Conservation (phyloP, 176 grass and related monocot genomes). For the Carex pumila region DNA sequence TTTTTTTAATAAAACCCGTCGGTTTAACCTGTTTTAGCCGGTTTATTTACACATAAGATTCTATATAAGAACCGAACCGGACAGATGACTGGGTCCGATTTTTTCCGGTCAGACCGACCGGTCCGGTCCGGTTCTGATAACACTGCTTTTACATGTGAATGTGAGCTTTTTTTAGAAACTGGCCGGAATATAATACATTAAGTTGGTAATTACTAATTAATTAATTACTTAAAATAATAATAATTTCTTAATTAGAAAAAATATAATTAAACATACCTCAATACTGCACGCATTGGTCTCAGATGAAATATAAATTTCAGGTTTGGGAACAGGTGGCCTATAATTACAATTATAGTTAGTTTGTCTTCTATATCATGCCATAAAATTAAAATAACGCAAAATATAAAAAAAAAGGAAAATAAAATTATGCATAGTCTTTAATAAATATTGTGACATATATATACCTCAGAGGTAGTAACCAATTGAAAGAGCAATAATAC, state of each 20-base stretch:
- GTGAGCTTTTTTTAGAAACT: neutral
- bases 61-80: no score
- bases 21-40: no score
- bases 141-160: neutral
- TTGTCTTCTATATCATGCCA: neutral
- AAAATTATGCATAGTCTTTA: no score
- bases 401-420: no score
- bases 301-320: neutral
- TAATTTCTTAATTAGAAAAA: neutral
- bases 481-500: neutral
- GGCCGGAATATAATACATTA: neutral
- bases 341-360: neutral
- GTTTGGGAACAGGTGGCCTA: neutral
- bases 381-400: no score
- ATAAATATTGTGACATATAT: no score
- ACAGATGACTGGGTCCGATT: no score
- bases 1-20: no score
- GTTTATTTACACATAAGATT: no score
- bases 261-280: neutral
- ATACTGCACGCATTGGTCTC: neutral
- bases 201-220: neutral
- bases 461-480: neutral
- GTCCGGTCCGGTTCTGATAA: no score
- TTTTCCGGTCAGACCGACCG: no score
- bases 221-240: neutral